phyloP scores from a whole-genome alignment of 75 land plant species.

The Pinus tabuliformis region DNA sequence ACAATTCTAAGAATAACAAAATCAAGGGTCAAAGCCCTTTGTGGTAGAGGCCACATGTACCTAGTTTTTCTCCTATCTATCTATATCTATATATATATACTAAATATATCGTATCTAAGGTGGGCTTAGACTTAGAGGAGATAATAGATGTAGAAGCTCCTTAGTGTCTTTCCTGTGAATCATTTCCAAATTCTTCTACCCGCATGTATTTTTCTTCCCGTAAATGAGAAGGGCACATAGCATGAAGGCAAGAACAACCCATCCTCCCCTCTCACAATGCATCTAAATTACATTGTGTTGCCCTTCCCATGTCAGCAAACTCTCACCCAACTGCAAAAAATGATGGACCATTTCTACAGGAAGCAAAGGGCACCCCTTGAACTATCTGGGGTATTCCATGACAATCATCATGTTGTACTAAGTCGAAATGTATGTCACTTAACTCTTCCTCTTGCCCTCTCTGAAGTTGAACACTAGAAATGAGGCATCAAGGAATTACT shows the following conservation, averaged over 20 bases:
- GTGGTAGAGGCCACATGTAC: conserved; percentile 90
- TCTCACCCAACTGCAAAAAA: conserved; percentile 86
- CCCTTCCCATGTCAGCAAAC: conserved; percentile 85
- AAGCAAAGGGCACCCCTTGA: conserved; percentile 90
- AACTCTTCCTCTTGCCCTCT: conserved; percentile 68
- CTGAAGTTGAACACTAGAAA: conserved; percentile 79
- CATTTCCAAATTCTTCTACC: conserved; percentile 89
- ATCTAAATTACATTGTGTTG: conserved; percentile 76
- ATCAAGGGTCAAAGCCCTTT: conserved; percentile 80
- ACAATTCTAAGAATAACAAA: conserved; percentile 81
- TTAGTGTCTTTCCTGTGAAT: conserved; percentile 81
- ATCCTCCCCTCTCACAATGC: conserved; percentile 98
- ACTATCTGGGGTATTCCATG: conserved; percentile 97
- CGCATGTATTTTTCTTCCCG: conserved; percentile 77
- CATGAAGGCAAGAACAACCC: conserved; percentile 96
- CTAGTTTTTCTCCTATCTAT: conserved; percentile 84
- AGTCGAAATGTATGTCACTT: conserved; percentile 54
- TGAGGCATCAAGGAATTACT: conserved; percentile 78
- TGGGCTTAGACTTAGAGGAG: conserved; percentile 69
- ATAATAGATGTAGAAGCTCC: conserved; percentile 46
- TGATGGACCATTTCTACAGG: conserved; percentile 95
- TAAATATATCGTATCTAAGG: conserved; percentile 74
- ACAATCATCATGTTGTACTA: conserved; percentile 85
- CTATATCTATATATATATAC: conserved; percentile 43
- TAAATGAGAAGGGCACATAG: conserved; percentile 81